phyloP scores from a whole-genome alignment of 148 eudicot genomes.

The Tetragonia tetragonoides region DNA sequence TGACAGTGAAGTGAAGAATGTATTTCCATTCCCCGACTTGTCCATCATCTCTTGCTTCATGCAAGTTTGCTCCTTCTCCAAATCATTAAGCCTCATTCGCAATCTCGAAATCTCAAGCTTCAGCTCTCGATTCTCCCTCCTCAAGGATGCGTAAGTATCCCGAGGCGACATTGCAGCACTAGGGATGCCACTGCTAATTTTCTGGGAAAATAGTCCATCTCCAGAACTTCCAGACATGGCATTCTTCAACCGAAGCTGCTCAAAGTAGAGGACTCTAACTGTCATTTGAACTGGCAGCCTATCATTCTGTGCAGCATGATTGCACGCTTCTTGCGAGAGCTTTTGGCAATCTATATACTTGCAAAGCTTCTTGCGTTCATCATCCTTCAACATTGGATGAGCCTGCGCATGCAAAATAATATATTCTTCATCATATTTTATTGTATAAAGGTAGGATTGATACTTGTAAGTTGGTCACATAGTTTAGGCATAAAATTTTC shows the following conservation, averaged over 20 bases:
- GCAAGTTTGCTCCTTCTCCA: slow-evolving; percentile 67
- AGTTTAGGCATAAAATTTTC: not conserved
- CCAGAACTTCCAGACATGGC: slow-evolving; percentile 50
- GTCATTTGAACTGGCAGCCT: slow-evolving; percentile 68
- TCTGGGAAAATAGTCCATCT: slow-evolving; percentile 51
- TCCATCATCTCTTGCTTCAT: slow-evolving; percentile 78
- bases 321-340: slow-evolving; percentile 75
- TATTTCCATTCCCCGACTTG: slow-evolving; percentile 47
- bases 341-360: slow-evolving; percentile 66
- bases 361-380: slow-evolving; percentile 52
- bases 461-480: not conserved
- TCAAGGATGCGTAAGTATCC: slow-evolving; percentile 67
- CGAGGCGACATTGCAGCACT: slow-evolving; percentile 77
- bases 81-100: slow-evolving; percentile 71
- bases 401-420: slow-evolving; percentile 38
- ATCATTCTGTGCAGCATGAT: slow-evolving; percentile 77
- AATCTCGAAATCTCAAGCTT: slow-evolving; percentile 74
- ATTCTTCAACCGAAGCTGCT: slow-evolving; percentile 54
- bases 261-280: slow-evolving; percentile 62
- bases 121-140: slow-evolving; percentile 74
- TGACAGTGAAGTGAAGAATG: slow-evolving; percentile 51
- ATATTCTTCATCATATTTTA: not conserved
- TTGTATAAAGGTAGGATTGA: not conserved
- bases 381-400: slow-evolving; percentile 51
- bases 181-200: slow-evolving; percentile 54